A percentile compares a stretch with the other conserved stretches of the same genome.
Evolutionary conservation across 2,329 filamentous ascomycete genomes (phyloP).

Genomic region (Colletotrichum sp.): DNA sequence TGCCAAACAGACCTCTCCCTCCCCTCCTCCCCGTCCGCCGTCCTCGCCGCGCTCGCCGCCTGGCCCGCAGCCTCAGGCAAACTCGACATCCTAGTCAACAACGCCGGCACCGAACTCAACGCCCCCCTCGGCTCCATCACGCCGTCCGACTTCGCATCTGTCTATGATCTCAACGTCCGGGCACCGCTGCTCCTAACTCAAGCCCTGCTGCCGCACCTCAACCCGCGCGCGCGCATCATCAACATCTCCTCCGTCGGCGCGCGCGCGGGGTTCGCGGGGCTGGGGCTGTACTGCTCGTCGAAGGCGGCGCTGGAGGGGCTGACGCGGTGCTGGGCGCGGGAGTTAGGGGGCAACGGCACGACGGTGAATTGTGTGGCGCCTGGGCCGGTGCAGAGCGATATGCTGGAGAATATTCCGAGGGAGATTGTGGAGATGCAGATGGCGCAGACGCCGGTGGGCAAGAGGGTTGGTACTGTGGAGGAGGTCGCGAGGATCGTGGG

Average conservation of each 20-base stretch:
- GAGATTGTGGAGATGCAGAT: conserved; percentile 55
- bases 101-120: conserved; percentile 41
- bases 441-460: conserved; percentile 54
- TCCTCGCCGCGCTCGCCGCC: conserved; percentile 38
- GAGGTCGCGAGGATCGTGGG: conserved; percentile 63
- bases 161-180: conserved; percentile 64
- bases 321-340: conserved; percentile 63
- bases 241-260: conserved; percentile 63
- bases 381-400: conserved; percentile 63
- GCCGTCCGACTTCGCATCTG: conserved; percentile 53
- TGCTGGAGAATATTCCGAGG: conserved; percentile 58
- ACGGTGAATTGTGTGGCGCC: conserved; percentile 67
- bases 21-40: conserved; percentile 24
- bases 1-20: conserved; percentile 27
- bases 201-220: conserved; percentile 56
- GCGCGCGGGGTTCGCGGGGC: conserved; percentile 46
- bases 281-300: conserved; percentile 58
- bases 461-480: conserved; percentile 54
- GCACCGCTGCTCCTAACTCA: conserved; percentile 59
- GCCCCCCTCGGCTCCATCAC: conserved; percentile 45
- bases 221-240: conserved; percentile 55
- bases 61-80: conserved; percentile 9
- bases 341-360: conserved; percentile 60
- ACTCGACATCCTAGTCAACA: conserved; percentile 42
- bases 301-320: conserved; percentile 67